Conservation (phyloP, 257 asterid genomes). For the Solanum chmielewskii region DNA sequence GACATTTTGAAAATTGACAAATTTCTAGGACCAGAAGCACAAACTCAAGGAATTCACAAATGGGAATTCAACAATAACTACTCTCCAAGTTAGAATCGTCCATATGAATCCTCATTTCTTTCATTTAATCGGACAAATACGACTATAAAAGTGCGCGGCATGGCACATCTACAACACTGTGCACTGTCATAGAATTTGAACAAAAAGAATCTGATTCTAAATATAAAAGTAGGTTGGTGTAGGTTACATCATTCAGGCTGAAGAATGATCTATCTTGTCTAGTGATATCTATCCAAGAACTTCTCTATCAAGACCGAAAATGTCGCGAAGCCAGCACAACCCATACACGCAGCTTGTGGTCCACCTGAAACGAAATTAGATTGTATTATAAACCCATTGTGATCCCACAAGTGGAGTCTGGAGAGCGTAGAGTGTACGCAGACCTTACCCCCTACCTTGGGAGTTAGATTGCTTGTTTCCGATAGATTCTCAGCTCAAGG, state of each 20-base stretch:
- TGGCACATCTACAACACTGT: not conserved
- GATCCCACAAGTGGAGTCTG: not conserved
- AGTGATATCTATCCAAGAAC: constrained; percentile 30
- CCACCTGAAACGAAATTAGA: constrained; percentile 20
- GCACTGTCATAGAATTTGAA: not conserved
- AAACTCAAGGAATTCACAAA: not conserved
- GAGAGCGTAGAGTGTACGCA: not conserved
- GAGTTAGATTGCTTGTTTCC: not conserved
- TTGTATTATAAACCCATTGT: not conserved
- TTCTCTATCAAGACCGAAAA: constrained; percentile 50
- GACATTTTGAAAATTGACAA: not conserved
- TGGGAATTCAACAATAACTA: not conserved
- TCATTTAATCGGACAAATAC: not conserved
- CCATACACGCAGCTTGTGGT: constrained; percentile 40
- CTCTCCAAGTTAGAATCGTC: not conserved
- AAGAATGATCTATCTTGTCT: not conserved
- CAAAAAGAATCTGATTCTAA: not conserved
- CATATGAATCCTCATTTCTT: not conserved
- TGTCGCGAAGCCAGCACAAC: constrained; percentile 47
- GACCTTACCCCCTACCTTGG: not conserved
- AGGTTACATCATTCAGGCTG: not conserved
- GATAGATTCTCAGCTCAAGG: not conserved
- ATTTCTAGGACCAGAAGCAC: not conserved
- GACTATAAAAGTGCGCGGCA: not conserved
- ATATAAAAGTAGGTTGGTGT: not conserved